Evolutionary conservation across 163 green algal genomes (phyloP), one percentile per base, ranked within the genome.

Genomic region (Scenedesmus sp.): DNA sequence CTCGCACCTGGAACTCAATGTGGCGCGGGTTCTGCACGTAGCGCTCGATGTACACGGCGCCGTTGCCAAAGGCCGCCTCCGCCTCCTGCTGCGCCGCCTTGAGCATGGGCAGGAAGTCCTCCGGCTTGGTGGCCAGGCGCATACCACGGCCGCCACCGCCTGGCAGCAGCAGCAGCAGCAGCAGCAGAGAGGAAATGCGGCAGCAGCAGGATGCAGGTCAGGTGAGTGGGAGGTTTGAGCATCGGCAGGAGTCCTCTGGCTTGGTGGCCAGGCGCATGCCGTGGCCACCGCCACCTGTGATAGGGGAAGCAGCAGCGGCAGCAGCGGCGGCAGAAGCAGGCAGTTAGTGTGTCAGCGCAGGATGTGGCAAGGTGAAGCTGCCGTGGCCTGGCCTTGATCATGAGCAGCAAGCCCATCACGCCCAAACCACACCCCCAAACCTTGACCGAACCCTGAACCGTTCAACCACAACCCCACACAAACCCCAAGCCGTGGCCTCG

Each of bases 31-130:
- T 97, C 70, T 96, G 91, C 26, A 99, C 95, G 92, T 96, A 98
- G 20, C 97, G 95, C 96, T 99, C 98, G 79, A 99, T 98, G 96
- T 99, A 99, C 12, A 99, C 96, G 60, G 94, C 96, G 67, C 96
- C 97, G 93, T 99, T 99, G 93, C 98, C 98, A 91, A 99, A 99
- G 10, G 98, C 98, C 57, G 98, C 98, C 92, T 99, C 96, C 26
- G 98, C 98, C 94, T 99, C 98, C 87, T 95, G 83, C 93, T 97
- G 94, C 52, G 98, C 98, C 84, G 96, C 91, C 91, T 97, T 96
- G 64, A 98, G 93, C 88, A 99, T 94, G 46, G 93, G 91, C 64
- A 99, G 55, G 85, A 99, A 98, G 88, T 99, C 98, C 52, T 96
- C 95, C 92, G 96, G 87, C 88, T 97, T 94, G 59, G 93, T 95